Evolutionary conservation across 208 protist genomes (phyloP).

Genomic region (Endotrypanum monterogeii): DNA sequence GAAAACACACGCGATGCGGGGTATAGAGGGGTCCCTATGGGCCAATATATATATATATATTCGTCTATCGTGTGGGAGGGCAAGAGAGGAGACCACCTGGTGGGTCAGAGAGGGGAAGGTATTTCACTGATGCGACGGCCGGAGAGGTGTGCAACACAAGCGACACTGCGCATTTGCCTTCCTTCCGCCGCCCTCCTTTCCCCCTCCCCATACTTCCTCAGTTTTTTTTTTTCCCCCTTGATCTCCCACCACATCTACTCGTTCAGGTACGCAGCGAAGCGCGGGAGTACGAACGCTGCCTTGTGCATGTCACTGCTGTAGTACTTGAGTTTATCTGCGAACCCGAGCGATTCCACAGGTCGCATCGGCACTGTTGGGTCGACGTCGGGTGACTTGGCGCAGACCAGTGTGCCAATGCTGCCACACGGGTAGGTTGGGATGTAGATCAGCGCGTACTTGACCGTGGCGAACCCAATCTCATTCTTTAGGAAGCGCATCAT

Average conservation of each 20-base stretch:
- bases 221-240: not conserved
- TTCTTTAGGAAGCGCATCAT: conserved; percentile 83
- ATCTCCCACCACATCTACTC: conserved; percentile 12
- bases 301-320: conserved; percentile 85
- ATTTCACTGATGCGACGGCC: too few relatives aligned
- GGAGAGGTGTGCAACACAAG: too few relatives aligned
- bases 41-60: too few relatives aligned
- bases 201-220: not conserved
- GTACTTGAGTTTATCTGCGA: conserved; percentile 83
- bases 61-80: too few relatives aligned
- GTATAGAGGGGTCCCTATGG: too few relatives aligned
- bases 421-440: conserved; percentile 95
- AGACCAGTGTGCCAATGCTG: conserved; percentile 90
- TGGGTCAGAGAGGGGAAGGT: too few relatives aligned
- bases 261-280: conserved; percentile 79
- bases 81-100: too few relatives aligned
- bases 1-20: too few relatives aligned
- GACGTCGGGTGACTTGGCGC: conserved; percentile 63
- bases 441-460: conserved; percentile 93
- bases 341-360: conserved; percentile 62
- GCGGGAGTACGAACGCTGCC: conserved; percentile 82
- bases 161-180: too few relatives aligned
- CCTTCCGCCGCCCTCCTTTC: too few relatives aligned
- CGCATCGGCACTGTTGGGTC: conserved; percentile 64
- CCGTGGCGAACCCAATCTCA: conserved; percentile 76